These are phyloP conservation scores for Penstemon barbatus DNA, from an alignment of 257 asterid genomes.

Conservation along the genomic window DNA sequence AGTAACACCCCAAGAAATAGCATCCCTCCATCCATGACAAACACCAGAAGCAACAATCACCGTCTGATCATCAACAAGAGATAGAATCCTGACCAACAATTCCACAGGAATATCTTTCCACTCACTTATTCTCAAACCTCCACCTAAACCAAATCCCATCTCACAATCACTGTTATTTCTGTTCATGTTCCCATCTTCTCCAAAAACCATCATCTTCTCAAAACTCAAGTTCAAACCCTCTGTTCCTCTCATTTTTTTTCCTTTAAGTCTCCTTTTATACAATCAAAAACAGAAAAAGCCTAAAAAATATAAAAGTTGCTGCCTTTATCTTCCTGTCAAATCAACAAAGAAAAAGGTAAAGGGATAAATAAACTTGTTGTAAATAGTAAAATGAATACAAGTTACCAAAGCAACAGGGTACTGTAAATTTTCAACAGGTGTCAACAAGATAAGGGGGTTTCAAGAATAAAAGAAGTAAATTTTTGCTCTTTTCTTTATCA, in stretches of 20 bases:
- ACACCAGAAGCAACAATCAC: slow-evolving; percentile 93
- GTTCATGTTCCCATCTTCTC: slow-evolving; percentile 26
- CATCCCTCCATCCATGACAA: slow-evolving; percentile 96
- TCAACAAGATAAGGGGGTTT: slow-evolving; percentile 16
- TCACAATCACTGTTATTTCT: slow-evolving; percentile 28
- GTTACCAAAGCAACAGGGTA: slow-evolving; percentile 27
- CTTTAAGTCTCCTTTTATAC: slow-evolving; percentile 12
- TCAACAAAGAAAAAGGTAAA: slow-evolving; percentile 18
- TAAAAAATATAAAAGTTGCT: slow-evolving; percentile 12
- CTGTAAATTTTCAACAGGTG: slow-evolving; percentile 34
- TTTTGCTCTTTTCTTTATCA: not conserved
- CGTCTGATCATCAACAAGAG: slow-evolving; percentile 84
- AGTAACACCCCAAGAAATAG: slow-evolving; percentile 78
- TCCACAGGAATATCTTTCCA: slow-evolving; percentile 97
- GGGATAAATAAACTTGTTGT: slow-evolving; percentile 28
- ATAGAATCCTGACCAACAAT: slow-evolving; percentile 73
- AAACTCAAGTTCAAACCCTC: slow-evolving; percentile 61
- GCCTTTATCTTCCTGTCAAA: slow-evolving; percentile 25
- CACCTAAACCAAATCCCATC: slow-evolving; percentile 43
- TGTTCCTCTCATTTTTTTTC: slow-evolving; percentile 33
- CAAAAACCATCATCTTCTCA: slow-evolving; percentile 66
- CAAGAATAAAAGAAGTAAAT: slow-evolving; percentile 4
- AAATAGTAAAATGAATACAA: not conserved
- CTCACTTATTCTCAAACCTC: slow-evolving; percentile 56
- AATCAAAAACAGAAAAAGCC: slow-evolving; percentile 24